Base-by-base conservation (phyloP, 129 eudicot genomes). In the Sambucus nigra region DNA sequence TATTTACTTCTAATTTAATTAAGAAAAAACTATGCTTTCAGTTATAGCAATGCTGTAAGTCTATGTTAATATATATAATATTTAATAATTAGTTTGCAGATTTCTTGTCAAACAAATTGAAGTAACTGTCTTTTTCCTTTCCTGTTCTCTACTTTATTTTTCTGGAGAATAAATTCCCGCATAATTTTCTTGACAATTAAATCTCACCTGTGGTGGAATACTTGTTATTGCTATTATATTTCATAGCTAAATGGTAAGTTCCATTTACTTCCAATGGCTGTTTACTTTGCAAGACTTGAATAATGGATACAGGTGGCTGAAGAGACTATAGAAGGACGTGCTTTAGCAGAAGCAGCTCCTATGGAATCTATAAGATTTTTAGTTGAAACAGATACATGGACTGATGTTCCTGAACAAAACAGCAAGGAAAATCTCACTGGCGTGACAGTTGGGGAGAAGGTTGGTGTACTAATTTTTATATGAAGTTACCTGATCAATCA, bases 361-460 rank as follows among this genome's bases (percentile, higher is more conserved):
- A 65, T 85, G 95, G 98, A 81, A 20, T 76, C 98, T 17, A 8
- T 68, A 50, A 69, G 95, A 65, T 91, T 81, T 72, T 69, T 75
- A 53, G 74, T 84, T 63, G 88, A 78, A 25, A 60, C 56, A 44
- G 83, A 78, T 64, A 20, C 60, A 49, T 55, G 15, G 66, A 56
- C 22, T 24, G 76, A 58, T 39, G 39, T 31, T 53, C 66, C 57
- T 48, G 94, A 48, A 12, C 71, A 64, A 8, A 73, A 68, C 47
- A 55, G 38, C 42, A 68, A 64, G 55, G 67, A 63, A 16, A 44
- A 40, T 35, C 25, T 68, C n/a, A 21, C 49, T 26, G 62, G 47
- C 31, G 69, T 38, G 52, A 49, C 47, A 39, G 40, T 52, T 41
- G 95, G 88, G 31, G 65, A 75, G 64, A 85, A 91, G 98, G 98